Percentiles rank a stretch among this genome's conserved stretches.
These are phyloP conservation scores for Capillidium rhysosporum DNA, from an alignment of 371 early-diverging fungal species.

Conservation along the genomic window DNA sequence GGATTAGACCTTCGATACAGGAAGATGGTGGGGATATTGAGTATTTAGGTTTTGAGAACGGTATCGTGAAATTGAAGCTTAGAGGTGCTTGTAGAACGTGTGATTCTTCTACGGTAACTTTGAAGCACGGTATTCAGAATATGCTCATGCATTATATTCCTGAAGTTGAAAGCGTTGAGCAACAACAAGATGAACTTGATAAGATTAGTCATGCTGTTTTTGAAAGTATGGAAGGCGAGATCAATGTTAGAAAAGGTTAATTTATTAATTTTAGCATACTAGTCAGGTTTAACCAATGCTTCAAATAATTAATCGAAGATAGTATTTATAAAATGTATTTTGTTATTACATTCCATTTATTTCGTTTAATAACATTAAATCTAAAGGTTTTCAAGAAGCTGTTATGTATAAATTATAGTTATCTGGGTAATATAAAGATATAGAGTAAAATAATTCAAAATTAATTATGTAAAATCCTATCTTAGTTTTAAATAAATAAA, in stretches of 20 bases:
- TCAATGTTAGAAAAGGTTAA: not conserved
- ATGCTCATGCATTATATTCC: constrained; percentile 97
- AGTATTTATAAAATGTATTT: no score
- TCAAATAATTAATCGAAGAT: no score
- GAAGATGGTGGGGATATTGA: constrained; percentile 98
- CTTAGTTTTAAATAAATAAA: no score
- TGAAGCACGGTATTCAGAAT: constrained; percentile 95
- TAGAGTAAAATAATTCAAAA: no score
- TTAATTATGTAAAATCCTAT: no score
- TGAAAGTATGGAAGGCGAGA: constrained; percentile 8
- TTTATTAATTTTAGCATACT: no score
- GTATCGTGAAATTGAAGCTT: constrained; percentile 74
- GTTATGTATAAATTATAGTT: no score
- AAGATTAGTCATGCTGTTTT: constrained; percentile 8
- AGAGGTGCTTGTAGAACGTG: constrained; percentile 94
- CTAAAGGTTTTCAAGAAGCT: no score
- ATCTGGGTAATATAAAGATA: no score
- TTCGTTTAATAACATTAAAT: no score
- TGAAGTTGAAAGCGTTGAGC: constrained; percentile 84
- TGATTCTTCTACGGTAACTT: constrained; percentile 63
- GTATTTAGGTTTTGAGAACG: constrained; percentile 70
- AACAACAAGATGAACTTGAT: constrained; percentile 32
- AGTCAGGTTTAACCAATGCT: no score
- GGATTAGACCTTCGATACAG: constrained; percentile 89
- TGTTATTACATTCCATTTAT: no score